phyloP scores from a whole-genome alignment of 768 basidiomycete genomes.

The Naematelia encephala region DNA sequence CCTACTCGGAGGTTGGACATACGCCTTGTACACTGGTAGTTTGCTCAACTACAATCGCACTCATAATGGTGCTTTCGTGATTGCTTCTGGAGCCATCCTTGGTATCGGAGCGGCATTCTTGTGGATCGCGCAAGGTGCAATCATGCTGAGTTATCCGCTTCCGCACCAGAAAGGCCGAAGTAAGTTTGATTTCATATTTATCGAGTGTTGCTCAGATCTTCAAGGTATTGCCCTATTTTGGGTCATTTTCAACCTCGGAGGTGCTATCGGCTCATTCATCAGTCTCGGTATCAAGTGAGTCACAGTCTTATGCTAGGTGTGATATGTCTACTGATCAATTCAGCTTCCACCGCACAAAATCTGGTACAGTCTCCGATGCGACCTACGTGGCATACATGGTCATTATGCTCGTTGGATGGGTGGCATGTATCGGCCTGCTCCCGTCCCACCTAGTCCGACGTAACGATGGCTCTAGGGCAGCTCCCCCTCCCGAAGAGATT shows the following conservation, averaged over 20 bases:
- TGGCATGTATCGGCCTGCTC: slow-evolving; percentile 1
- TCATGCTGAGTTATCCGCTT: slow-evolving; percentile 9
- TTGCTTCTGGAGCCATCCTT: slow-evolving; percentile 6
- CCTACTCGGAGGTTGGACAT: slow-evolving; percentile 8
- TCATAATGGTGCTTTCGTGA: slow-evolving; percentile 7
- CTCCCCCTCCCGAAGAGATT: slow-evolving; percentile 1
- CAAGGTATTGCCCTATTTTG: slow-evolving; percentile 6
- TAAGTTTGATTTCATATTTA: not conserved
- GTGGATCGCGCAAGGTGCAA: slow-evolving; percentile 6
- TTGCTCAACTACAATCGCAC: slow-evolving; percentile 7
- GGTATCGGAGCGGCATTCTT: slow-evolving; percentile 9
- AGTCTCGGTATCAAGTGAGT: slow-evolving; percentile 6
- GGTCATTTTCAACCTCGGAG: slow-evolving; percentile 9
- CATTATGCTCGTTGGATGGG: slow-evolving; percentile 11
- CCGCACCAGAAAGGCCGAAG: slow-evolving; percentile 11
- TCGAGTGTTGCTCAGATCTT: not conserved
- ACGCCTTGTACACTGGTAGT: slow-evolving; percentile 4
- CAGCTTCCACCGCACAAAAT: not conserved
- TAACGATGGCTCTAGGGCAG: slow-evolving; percentile 3
- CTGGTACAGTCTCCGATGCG: slow-evolving; percentile 6
- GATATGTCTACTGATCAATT: too few species aligned
- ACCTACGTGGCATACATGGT: slow-evolving; percentile 10
- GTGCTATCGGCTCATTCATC: slow-evolving; percentile 7
- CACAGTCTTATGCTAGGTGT: too few species aligned
- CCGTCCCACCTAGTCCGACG: slow-evolving; percentile 9